phyloP scores from a whole-genome alignment of 1,284 basidiomycete species.

The Somion occarium region DNA sequence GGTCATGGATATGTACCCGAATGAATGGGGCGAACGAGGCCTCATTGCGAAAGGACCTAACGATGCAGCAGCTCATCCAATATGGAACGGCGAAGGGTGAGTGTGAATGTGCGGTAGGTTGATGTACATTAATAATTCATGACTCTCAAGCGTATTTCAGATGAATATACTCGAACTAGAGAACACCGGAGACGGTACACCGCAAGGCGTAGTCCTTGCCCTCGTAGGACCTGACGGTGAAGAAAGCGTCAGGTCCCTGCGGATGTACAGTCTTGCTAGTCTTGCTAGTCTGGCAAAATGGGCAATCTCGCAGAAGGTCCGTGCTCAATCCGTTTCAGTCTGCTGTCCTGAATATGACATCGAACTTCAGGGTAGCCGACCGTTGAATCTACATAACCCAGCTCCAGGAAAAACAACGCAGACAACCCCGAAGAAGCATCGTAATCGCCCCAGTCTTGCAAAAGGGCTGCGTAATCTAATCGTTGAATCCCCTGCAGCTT shows the following conservation, averaged over 20 bases:
- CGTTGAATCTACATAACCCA: slow-evolving; percentile 53
- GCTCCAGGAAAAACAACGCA: slow-evolving; percentile 48
- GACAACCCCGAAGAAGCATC: slow-evolving; percentile 48
- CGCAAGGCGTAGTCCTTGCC: slow-evolving; percentile 70
- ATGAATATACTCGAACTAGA: slow-evolving; percentile 70
- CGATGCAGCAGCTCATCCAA: slow-evolving; percentile 58
- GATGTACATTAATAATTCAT: slow-evolving; percentile 2
- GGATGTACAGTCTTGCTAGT: slow-evolving; percentile 79
- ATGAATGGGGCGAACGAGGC: slow-evolving; percentile 49
- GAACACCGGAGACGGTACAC: slow-evolving; percentile 50
- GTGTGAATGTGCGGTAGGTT: slow-evolving; percentile 18
- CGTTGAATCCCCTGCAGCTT: slow-evolving; percentile 37
- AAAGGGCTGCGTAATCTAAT: slow-evolving; percentile 54
- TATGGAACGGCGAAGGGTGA: slow-evolving; percentile 77
- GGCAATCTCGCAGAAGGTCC: slow-evolving; percentile 61
- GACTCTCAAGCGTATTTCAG: slow-evolving; percentile 56
- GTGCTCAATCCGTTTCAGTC: slow-evolving; percentile 12
- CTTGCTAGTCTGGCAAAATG: slow-evolving; percentile 69
- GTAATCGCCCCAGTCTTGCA: slow-evolving; percentile 50
- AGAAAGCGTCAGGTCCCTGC: slow-evolving; percentile 50
- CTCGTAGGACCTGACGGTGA: slow-evolving; percentile 60
- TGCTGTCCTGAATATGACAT: not conserved
- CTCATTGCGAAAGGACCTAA: slow-evolving; percentile 54
- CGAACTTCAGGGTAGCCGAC: slow-evolving; percentile 43
- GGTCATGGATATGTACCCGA: slow-evolving; percentile 73